Conservation (phyloP, 2,329 filamentous ascomycete genomes). For the Diaporthe batatas region DNA sequence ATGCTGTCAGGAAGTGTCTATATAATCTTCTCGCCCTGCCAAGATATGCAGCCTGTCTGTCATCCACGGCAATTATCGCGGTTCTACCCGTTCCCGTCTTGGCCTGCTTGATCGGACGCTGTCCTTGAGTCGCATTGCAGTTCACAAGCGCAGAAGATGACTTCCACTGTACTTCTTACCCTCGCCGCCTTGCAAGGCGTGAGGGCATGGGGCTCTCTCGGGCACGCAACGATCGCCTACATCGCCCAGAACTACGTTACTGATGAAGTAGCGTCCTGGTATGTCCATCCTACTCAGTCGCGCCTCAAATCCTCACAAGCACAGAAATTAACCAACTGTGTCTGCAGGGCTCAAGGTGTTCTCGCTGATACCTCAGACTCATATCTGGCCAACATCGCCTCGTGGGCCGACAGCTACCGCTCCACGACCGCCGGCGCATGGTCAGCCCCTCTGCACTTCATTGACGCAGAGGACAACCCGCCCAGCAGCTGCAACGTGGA, state of each 20-base stretch:
- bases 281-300: not conserved
- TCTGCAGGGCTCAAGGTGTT: conserved; percentile 49
- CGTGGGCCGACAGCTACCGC: conserved; percentile 64
- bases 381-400: conserved; percentile 57
- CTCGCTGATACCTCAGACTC: conserved; percentile 49
- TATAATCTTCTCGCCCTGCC: conserved; percentile 1
- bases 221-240: conserved; percentile 57
- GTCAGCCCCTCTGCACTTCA: conserved; percentile 63
- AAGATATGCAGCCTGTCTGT: conserved; percentile 14
- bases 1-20: not conserved
- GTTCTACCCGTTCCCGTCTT: conserved; percentile 28
- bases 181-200: conserved; percentile 37
- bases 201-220: conserved; percentile 46
- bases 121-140: not conserved
- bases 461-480: conserved; percentile 67
- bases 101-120: conserved; percentile 6
- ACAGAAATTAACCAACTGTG: not conserved
- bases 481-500: conserved; percentile 60
- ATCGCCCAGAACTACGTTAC: conserved; percentile 54
- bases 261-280: conserved; percentile 49
- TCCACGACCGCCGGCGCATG: conserved; percentile 61
- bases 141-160: conserved; percentile 10
- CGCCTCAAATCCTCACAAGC: not conserved
- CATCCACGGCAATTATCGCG: conserved; percentile 20
- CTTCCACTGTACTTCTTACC: conserved; percentile 35